phyloP scores from a whole-genome alignment of 345 rosid genomes.

The Arabidopsis thaliana region TAIR10.1 NC_003070.9:2719001-2719500 shows the following conservation, averaged over 20 bases:
- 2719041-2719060: constrained; percentile 56
- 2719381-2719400: constrained; percentile 76
- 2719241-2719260: constrained; percentile 68
- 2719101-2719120: constrained; percentile 76
- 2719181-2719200: constrained; percentile 62
- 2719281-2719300: constrained; percentile 80
- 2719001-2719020: constrained; percentile 62
- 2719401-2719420: constrained; percentile 77
- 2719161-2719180: constrained; percentile 53
- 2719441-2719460: constrained; percentile 65
- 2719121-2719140: constrained; percentile 72
- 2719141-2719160: constrained; percentile 57
- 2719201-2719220: constrained; percentile 64
- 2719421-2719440: constrained; percentile 58
- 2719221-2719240: constrained; percentile 61
- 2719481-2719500: constrained; percentile 65
- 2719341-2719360: constrained; percentile 78
- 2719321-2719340: constrained; percentile 91
- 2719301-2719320: constrained; percentile 61
- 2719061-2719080: constrained; percentile 82
- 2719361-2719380: constrained; percentile 72
- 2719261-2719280: constrained; percentile 75
- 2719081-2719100: constrained; percentile 62
- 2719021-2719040: constrained; percentile 35
- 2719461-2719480: constrained; percentile 82